These are phyloP conservation scores for Neocallimastix lanati DNA, from an alignment of 192 early-diverging fungal genomes.

Conservation along the genomic window DNA sequence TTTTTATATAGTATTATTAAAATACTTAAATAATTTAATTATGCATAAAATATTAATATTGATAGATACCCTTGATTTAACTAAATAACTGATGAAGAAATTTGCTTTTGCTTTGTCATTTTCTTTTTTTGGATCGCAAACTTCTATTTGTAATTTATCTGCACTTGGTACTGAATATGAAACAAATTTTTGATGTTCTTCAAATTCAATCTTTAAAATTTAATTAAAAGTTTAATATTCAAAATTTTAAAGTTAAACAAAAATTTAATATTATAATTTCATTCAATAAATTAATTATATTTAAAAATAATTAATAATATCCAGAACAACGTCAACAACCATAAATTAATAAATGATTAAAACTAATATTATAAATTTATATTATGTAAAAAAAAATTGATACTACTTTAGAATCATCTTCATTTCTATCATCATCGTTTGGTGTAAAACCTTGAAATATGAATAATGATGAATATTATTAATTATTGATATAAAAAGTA, in stretches of 20 bases:
- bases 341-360: no score
- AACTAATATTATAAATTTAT: no score
- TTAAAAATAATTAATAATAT: no score
- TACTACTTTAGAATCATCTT: neutral
- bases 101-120: neutral
- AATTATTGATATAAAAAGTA: no score
- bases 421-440: neutral
- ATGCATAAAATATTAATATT: no score
- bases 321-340: no score
- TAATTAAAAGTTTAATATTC: neutral
- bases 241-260: no score
- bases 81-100: neutral
- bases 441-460: neutral
- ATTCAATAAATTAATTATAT: no score
- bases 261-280: no score
- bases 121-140: neutral
- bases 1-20: neutral
- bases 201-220: neutral
- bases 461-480: no score
- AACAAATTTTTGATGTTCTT: neutral
- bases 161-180: neutral
- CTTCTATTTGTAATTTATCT: neutral
- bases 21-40: no score
- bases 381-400: neutral
- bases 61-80: neutral